Conservation (phyloP, 108 stramenopile species). For the Cyclostephanos tholiformis region DNA sequence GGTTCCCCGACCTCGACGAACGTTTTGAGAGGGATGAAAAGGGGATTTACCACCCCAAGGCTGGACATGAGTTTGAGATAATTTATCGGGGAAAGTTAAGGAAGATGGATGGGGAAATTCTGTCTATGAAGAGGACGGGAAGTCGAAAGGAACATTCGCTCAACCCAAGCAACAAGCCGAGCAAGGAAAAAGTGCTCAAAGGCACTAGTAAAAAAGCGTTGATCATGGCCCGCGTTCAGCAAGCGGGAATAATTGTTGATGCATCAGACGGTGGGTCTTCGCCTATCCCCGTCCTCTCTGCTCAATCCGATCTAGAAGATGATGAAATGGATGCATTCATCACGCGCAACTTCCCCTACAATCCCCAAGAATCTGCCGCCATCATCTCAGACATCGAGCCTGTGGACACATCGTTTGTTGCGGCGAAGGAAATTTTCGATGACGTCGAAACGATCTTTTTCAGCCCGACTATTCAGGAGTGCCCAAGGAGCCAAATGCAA, state of each 20-base stretch:
- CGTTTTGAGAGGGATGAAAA: conserved; percentile 23
- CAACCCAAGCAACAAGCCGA: not conserved
- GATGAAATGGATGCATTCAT: not conserved
- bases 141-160: not conserved
- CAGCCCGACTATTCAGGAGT: not conserved
- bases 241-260: not conserved
- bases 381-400: conserved; percentile 2
- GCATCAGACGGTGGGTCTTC: not conserved
- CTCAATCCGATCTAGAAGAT: not conserved
- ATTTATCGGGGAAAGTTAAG: conserved; percentile 35
- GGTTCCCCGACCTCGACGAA: conserved; percentile 44
- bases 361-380: not conserved
- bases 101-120: conserved; percentile 20
- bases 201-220: not conserved
- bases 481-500: not conserved
- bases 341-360: not conserved
- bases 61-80: conserved; percentile 42
- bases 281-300: not conserved
- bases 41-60: conserved; percentile 26
- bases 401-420: not conserved
- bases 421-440: not conserved
- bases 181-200: no score
- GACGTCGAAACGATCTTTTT: conserved; percentile 3
- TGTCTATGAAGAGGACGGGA: conserved; percentile 26
- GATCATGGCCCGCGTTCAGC: not conserved